Base-by-base conservation (phyloP, 371 early-diverging fungal genomes). In the Smittium mucronatum region DNA sequence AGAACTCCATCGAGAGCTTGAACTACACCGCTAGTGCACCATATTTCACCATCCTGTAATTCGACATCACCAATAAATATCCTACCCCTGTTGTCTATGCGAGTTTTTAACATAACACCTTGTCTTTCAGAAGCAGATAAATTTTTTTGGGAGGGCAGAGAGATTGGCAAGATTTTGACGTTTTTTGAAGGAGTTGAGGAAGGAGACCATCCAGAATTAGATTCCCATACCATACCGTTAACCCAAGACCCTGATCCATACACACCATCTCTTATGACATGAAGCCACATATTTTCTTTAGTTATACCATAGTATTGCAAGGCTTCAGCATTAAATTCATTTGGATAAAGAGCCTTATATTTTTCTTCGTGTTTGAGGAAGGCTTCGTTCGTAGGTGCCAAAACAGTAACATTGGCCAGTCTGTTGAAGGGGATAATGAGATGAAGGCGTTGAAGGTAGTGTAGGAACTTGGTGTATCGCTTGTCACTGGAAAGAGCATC, bases 331-430 rank as follows among this genome's bases (percentile, higher is more conserved):
- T 61, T 5, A 33, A 28, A 16, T 5, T 61, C n/a, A 61, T 61
- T 61, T 5, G 63, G 30, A n/a, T 17, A n/a, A 5, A 5, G 1
- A 21, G 21, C 21, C 21, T 21, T 47, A 21, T 47, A 47, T 5
- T 65, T 72, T 47, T 68, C 67, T 36, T 76, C 66, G 68, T 74
- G 75, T 57, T 60, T 58, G n/a, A 57, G 59, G 15, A 79, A 17
- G 1, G 79, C 79, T 35, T 74, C 73, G 74, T 79, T 79, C 0
- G 79, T 79, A 34, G 79, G 79, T 33, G 76, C 79, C 57, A 79
- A 67, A 26, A 79, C 59, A n/a, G 79, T 79, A 5, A 70, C 78
- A 58, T 79, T 78, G 32, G 73, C 70, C 2, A 79, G n/a, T 28
- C 73, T 74, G 66, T 79, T 79, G n/a, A 79, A 74, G 47, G 75